Percentiles rank a stretch among this genome's conserved stretches.
phyloP scores from a whole-genome alignment of 495 filamentous ascomycete species.

The Aspergillus saccharolyticus region DNA sequence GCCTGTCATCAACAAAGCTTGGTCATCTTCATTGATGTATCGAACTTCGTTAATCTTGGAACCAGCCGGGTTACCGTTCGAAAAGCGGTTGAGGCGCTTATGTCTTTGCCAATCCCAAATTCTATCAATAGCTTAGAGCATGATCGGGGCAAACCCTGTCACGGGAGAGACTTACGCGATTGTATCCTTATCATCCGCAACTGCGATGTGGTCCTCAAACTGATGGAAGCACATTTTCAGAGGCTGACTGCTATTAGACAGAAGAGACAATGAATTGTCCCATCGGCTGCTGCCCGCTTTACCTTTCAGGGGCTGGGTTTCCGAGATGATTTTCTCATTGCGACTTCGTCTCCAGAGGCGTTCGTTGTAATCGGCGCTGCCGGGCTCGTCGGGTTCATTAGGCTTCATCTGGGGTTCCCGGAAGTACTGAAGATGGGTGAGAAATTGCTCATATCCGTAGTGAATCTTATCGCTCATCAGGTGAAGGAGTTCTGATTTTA shows the following conservation, averaged over 20 bases:
- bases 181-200: constrained; percentile 88
- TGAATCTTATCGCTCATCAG: constrained; percentile 14
- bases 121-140: constrained; percentile 37
- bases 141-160: background rate
- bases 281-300: constrained; percentile 77
- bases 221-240: constrained; percentile 94
- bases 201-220: constrained; percentile 90
- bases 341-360: constrained; percentile 87
- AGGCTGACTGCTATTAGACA: constrained; percentile 84
- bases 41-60: constrained; percentile 91
- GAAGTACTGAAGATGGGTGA: constrained; percentile 64
- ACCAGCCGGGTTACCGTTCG: constrained; percentile 84
- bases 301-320: constrained; percentile 89
- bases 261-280: constrained; percentile 69
- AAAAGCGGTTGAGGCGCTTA: constrained; percentile 74
- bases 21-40: constrained; percentile 98
- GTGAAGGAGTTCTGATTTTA: constrained; percentile 30
- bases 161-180: constrained; percentile 51
- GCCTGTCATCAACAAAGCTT: constrained; percentile 88
- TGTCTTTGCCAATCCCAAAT: constrained; percentile 90
- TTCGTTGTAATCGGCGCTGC: constrained; percentile 94
- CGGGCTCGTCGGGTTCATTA: constrained; percentile 91
- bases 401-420: constrained; percentile 98
- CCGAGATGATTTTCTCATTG: constrained; percentile 85
- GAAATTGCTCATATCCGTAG: constrained; percentile 20